Percentiles rank a stretch among this genome's conserved stretches.
phyloP scores from a whole-genome alignment of 768 basidiomycete species.

The Phaeotremella fagi region DNA sequence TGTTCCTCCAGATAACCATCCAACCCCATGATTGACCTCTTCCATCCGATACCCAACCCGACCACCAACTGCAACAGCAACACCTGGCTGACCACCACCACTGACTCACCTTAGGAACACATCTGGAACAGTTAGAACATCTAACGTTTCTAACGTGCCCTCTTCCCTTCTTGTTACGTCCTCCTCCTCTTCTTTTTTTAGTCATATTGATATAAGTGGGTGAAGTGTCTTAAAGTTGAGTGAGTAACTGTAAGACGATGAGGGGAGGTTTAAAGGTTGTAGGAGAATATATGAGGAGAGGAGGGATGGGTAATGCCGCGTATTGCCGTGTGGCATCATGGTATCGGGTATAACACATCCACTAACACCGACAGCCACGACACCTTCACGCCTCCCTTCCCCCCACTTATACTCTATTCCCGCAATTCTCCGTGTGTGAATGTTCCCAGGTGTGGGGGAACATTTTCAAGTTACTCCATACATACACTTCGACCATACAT shows the following conservation, averaged over 20 bases:
- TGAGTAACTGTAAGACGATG: not conserved
- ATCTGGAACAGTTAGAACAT: slow-evolving; percentile 99
- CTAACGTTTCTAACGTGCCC: slow-evolving; percentile 92
- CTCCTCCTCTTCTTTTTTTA: slow-evolving; percentile 98
- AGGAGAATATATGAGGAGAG: not conserved
- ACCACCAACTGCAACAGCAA: too few relatives aligned
- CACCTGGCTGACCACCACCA: too few relatives aligned
- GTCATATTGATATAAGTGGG: slow-evolving; percentile 58
- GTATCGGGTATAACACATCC: too few relatives aligned
- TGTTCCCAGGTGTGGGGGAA: too few relatives aligned
- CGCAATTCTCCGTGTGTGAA: too few relatives aligned
- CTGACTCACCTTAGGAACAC: slow-evolving; percentile 63
- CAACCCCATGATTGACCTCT: not conserved
- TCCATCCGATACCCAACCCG: not conserved
- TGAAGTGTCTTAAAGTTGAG: not conserved
- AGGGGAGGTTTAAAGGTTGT: not conserved
- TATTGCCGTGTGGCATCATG: not conserved
- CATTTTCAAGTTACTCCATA: too few relatives aligned
- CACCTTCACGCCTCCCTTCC: too few relatives aligned
- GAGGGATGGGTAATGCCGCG: not conserved
- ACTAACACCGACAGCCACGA: too few relatives aligned
- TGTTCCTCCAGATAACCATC: not conserved
- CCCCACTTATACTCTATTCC: too few relatives aligned
- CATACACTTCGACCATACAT: too few relatives aligned
- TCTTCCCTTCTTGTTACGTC: slow-evolving; percentile 98